Evolutionary conservation across 768 basidiomycete species (phyloP).

Genomic region (Pholiota microspora): DNA sequence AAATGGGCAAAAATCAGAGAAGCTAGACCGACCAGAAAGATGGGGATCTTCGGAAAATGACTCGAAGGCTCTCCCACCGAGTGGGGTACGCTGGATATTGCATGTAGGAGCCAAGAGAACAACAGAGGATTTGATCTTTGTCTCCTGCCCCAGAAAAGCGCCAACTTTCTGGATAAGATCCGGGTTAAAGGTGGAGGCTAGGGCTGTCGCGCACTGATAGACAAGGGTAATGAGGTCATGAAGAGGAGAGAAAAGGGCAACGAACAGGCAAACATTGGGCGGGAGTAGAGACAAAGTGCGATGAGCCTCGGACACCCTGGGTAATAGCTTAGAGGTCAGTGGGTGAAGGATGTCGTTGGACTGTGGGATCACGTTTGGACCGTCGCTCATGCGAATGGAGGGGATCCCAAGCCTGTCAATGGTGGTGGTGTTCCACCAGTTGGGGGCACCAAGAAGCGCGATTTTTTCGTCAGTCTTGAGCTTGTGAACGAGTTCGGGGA

Average conservation of each 20-base stretch:
- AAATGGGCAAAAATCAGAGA: background rate
- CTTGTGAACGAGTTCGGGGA: slow-evolving; percentile 50
- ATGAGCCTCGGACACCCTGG: slow-evolving; percentile 67
- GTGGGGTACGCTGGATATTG: slow-evolving; percentile 67
- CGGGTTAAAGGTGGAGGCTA: slow-evolving; percentile 69
- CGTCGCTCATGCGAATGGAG: slow-evolving; percentile 69
- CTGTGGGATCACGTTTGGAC: slow-evolving; percentile 47
- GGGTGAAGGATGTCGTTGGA: background rate
- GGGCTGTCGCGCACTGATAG: slow-evolving; percentile 60
- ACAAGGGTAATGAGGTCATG: background rate
- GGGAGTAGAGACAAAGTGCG: slow-evolving; percentile 61
- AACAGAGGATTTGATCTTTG: slow-evolving; percentile 62
- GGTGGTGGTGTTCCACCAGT: slow-evolving; percentile 69
- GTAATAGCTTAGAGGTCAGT: slow-evolving; percentile 4
- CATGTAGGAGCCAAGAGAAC: slow-evolving; percentile 71
- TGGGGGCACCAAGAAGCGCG: slow-evolving; percentile 57
- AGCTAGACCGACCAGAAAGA: slow-evolving; percentile 45
- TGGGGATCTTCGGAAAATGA: slow-evolving; percentile 73
- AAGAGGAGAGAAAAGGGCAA: slow-evolving; percentile 1
- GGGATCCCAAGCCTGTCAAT: slow-evolving; percentile 62
- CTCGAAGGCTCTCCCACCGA: slow-evolving; percentile 65
- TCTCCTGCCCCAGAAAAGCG: slow-evolving; percentile 58
- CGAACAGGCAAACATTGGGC: slow-evolving; percentile 65
- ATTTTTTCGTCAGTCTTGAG: slow-evolving; percentile 66
- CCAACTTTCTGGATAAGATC: slow-evolving; percentile 56